A percentile compares a stretch with the other conserved stretches of the same genome.
Conservation (phyloP, 2,329 filamentous ascomycete genomes). For the Botrytis cinerea region DNA sequence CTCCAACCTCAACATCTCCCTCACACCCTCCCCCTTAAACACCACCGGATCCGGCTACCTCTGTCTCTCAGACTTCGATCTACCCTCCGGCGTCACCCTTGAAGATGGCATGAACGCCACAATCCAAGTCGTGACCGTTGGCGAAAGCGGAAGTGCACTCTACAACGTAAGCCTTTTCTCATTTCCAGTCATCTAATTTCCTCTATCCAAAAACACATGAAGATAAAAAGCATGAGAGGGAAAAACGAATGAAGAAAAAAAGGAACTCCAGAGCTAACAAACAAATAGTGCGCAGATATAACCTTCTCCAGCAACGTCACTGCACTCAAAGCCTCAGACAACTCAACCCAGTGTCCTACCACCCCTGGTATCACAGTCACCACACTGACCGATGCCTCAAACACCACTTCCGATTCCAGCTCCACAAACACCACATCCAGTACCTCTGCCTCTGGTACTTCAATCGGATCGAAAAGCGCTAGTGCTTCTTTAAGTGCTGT, state of each 20-base stretch:
- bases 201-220: neutral
- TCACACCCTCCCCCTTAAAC: slow-evolving; percentile 21
- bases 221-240: no score
- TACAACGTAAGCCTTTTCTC: slow-evolving; percentile 22
- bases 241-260: no score
- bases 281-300: slow-evolving; percentile 17
- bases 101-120: slow-evolving; percentile 24
- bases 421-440: neutral
- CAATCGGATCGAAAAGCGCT: neutral
- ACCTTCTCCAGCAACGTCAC: slow-evolving; percentile 14
- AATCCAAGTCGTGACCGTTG: slow-evolving; percentile 26
- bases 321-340: neutral
- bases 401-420: neutral
- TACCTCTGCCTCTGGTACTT: neutral
- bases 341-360: slow-evolving; percentile 12
- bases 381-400: neutral
- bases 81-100: slow-evolving; percentile 17
- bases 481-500: neutral
- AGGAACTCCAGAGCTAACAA: neutral
- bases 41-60: slow-evolving; percentile 24
- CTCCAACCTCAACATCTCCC: slow-evolving; percentile 26
- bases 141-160: slow-evolving; percentile 24
- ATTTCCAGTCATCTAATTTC: no score
- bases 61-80: slow-evolving; percentile 23
- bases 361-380: neutral